Percentiles rank a stretch among this genome's conserved stretches.
Evolutionary conservation across 148 eudicot genomes (phyloP).

Genomic region (Chenopodium album): DNA sequence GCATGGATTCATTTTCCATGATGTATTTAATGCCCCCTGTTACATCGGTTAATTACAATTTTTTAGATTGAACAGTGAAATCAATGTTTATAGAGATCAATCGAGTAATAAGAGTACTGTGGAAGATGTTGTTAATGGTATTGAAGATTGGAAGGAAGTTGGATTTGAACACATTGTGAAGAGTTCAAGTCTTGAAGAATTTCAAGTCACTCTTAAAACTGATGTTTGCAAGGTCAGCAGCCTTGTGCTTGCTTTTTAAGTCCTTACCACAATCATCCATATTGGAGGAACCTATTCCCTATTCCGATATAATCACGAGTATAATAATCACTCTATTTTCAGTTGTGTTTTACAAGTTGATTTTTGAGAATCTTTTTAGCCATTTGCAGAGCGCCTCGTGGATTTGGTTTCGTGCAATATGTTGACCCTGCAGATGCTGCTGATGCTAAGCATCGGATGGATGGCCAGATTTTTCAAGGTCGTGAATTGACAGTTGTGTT

Average conservation of each 20-base stretch:
- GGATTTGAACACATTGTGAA: constrained; percentile 79
- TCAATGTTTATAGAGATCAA: constrained; percentile 76
- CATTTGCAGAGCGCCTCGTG: constrained; percentile 59
- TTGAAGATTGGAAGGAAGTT: constrained; percentile 78
- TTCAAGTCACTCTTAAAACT: constrained; percentile 86
- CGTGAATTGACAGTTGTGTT: constrained; percentile 52
- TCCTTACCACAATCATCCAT: constrained; percentile 47
- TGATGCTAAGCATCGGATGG: constrained; percentile 91
- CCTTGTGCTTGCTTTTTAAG: constrained; percentile 70
- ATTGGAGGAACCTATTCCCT: constrained; percentile 23
- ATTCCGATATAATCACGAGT: constrained; percentile 10
- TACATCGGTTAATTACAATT: constrained; percentile 41
- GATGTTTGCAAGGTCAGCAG: constrained; percentile 82
- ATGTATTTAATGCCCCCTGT: constrained; percentile 23
- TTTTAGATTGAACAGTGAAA: constrained; percentile 83
- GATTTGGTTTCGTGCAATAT: constrained; percentile 95
- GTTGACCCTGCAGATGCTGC: constrained; percentile 90
- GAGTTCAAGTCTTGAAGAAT: constrained; percentile 95
- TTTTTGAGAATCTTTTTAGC: constrained; percentile 33
- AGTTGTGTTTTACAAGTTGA: background rate
- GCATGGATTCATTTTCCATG: constrained; percentile 4
- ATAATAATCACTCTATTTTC: constrained; percentile 12
- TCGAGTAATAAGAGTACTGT: constrained; percentile 92
- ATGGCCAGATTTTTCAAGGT: constrained; percentile 82
- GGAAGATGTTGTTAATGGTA: constrained; percentile 76